These are phyloP conservation scores for Myriosclerotinia scirpicola DNA, from an alignment of 2,329 filamentous ascomycete species.

Conservation along the genomic window DNA sequence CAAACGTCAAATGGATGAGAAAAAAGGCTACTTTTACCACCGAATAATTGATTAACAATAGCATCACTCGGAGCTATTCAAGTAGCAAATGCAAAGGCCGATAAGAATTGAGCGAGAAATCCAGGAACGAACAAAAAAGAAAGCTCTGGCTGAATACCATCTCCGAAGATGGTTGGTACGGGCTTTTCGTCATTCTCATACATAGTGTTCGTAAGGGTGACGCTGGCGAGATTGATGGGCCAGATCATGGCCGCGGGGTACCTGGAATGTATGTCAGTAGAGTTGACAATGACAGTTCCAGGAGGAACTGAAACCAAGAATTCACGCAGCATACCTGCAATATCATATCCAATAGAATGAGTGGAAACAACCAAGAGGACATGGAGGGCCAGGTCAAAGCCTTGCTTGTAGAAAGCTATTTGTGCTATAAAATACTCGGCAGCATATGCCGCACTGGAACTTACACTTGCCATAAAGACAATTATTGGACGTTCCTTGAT, in stretches of 20 bases:
- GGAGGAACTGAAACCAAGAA: slow-evolving; percentile 54
- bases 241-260: slow-evolving; percentile 64
- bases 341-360: slow-evolving; percentile 62
- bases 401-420: slow-evolving; percentile 70
- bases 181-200: slow-evolving; percentile 61
- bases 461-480: slow-evolving; percentile 56
- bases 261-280: slow-evolving; percentile 19
- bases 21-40: slow-evolving; percentile 65
- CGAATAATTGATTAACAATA: slow-evolving; percentile 70
- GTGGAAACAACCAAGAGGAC: slow-evolving; percentile 60
- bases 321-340: slow-evolving; percentile 58
- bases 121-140: slow-evolving; percentile 55
- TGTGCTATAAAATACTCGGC: slow-evolving; percentile 73
- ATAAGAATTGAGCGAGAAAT: slow-evolving; percentile 67
- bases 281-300: not conserved
- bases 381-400: slow-evolving; percentile 61
- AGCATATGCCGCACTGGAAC: slow-evolving; percentile 50
- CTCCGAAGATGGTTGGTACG: slow-evolving; percentile 47
- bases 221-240: slow-evolving; percentile 57
- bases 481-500: slow-evolving; percentile 70
- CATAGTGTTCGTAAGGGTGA: slow-evolving; percentile 52
- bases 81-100: slow-evolving; percentile 68
- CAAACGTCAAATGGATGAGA: slow-evolving; percentile 69
- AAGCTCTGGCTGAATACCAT: slow-evolving; percentile 46
- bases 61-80: slow-evolving; percentile 69